phyloP scores from a whole-genome alignment of 192 early-diverging fungal genomes.

The Podila clonocystis region DNA sequence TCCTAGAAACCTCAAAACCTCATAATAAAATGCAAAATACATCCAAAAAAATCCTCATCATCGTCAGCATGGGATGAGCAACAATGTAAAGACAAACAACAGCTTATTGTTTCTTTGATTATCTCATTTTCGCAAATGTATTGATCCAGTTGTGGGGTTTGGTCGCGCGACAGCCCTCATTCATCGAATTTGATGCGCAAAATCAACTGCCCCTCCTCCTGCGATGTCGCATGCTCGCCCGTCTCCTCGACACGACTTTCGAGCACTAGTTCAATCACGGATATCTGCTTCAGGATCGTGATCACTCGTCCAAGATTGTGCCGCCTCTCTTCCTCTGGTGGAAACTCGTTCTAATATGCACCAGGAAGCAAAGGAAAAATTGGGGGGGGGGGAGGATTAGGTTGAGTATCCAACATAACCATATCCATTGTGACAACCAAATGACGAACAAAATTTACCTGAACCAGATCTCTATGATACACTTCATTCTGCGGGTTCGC shows the following conservation, averaged over 20 bases:
- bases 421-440: no score
- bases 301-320: conserved; percentile 43
- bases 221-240: not conserved
- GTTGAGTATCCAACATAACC: not conserved
- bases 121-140: not conserved
- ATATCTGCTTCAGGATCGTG: conserved; percentile 24
- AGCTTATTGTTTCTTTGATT: not conserved
- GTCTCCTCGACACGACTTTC: conserved; percentile 9
- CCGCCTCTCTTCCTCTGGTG: conserved; percentile 36
- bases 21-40: no score
- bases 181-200: conserved; percentile 32
- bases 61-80: no score
- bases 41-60: no score
- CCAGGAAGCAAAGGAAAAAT: not conserved
- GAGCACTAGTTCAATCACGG: conserved; percentile 20
- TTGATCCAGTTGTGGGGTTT: not conserved
- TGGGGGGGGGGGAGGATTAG: not conserved
- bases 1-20: no score
- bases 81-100: not conserved
- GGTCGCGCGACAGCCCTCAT: not conserved
- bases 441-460: no score
- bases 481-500: conserved; percentile 26
- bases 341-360: conserved; percentile 25
- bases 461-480: conserved; percentile 31
- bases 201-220: conserved; percentile 25